These are phyloP conservation scores for Hypsizygus marmoreus DNA, from an alignment of 768 basidiomycete species.

Conservation along the genomic window DNA sequence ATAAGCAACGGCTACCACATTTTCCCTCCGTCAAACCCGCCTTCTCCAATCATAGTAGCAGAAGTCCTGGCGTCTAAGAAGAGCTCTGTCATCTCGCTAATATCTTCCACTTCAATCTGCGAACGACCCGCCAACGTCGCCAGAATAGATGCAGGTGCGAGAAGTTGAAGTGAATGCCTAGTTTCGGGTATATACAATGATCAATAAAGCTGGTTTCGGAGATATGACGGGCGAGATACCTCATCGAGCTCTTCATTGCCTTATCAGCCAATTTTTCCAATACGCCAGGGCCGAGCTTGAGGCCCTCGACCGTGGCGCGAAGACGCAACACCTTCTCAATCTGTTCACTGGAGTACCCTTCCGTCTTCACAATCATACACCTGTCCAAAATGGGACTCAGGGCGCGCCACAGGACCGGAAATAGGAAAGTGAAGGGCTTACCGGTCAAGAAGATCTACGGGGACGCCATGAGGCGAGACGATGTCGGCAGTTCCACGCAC, in stretches of 20 bases:
- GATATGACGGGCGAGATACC: no score
- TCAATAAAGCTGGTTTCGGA: no score
- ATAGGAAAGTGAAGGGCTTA: conserved; percentile 33
- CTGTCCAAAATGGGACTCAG: conserved; percentile 37
- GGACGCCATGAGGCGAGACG: conserved; percentile 89
- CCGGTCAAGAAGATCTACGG: conserved; percentile 92
- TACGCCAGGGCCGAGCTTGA: conserved; percentile 74
- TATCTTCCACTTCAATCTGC: conserved; percentile 86
- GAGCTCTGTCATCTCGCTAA: conserved; percentile 90
- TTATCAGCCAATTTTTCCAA: conserved; percentile 80
- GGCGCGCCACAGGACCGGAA: neutral
- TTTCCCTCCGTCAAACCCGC: conserved; percentile 33
- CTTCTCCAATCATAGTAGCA: conserved; percentile 53
- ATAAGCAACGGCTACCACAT: conserved; percentile 20
- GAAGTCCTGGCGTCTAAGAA: conserved; percentile 93
- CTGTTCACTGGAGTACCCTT: conserved; percentile 79
- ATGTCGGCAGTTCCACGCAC: conserved; percentile 95
- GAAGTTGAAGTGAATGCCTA: conserved; percentile 88
- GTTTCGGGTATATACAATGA: conserved; percentile 7
- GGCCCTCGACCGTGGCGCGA: conserved; percentile 84
- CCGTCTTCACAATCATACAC: conserved; percentile 94
- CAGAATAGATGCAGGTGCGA: conserved; percentile 90
- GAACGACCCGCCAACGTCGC: conserved; percentile 74
- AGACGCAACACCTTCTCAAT: conserved; percentile 85
- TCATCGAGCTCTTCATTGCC: conserved; percentile 79